A percentile compares a stretch with the other conserved stretches of the same genome.
Evolutionary conservation across 2,329 filamentous ascomycete genomes (phyloP).

Genomic region (Exophiala phaeomuriformis): DNA sequence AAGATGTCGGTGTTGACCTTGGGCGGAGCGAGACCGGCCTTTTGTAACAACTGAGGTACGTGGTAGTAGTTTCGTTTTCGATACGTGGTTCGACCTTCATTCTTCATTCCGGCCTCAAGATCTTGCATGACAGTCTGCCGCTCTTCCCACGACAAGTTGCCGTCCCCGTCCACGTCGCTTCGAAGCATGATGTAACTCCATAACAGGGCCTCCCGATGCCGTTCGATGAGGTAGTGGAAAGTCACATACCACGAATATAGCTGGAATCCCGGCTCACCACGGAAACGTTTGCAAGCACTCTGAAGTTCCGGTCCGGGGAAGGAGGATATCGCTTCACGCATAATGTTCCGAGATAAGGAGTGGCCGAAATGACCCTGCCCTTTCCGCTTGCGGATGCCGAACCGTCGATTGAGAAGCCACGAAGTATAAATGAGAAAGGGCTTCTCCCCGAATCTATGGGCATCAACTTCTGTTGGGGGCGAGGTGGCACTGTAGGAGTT

Average conservation of each 20-base stretch:
- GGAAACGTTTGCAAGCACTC: slow-evolving; percentile 20
- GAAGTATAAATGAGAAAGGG: slow-evolving; percentile 22
- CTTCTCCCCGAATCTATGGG: slow-evolving; percentile 20
- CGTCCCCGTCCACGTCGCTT: slow-evolving; percentile 16
- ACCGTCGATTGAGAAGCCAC: slow-evolving; percentile 20
- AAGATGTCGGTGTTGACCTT: slow-evolving; percentile 18
- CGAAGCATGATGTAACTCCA: slow-evolving; percentile 23
- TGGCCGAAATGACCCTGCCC: slow-evolving; percentile 22
- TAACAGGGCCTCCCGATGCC: slow-evolving; percentile 17
- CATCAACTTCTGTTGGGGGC: slow-evolving; percentile 15
- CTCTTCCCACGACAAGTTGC: slow-evolving; percentile 19
- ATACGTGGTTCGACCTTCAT: slow-evolving; percentile 14
- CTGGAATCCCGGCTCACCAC: slow-evolving; percentile 20
- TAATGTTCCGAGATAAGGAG: slow-evolving; percentile 17
- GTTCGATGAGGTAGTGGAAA: slow-evolving; percentile 21
- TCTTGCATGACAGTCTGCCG: slow-evolving; percentile 14
- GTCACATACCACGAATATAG: slow-evolving; percentile 22
- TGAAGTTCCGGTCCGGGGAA: slow-evolving; percentile 19
- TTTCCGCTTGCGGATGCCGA: slow-evolving; percentile 20
- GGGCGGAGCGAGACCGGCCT: slow-evolving; percentile 17
- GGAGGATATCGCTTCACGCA: slow-evolving; percentile 19
- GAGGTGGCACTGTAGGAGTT: slow-evolving; percentile 19
- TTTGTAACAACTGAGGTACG: slow-evolving; percentile 13
- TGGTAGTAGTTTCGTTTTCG: slow-evolving; percentile 20
- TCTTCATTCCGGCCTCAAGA: slow-evolving; percentile 12